Evolutionary conservation across 2,329 filamentous ascomycete species (phyloP).

Genomic region (Zymoseptoria crescenta): DNA sequence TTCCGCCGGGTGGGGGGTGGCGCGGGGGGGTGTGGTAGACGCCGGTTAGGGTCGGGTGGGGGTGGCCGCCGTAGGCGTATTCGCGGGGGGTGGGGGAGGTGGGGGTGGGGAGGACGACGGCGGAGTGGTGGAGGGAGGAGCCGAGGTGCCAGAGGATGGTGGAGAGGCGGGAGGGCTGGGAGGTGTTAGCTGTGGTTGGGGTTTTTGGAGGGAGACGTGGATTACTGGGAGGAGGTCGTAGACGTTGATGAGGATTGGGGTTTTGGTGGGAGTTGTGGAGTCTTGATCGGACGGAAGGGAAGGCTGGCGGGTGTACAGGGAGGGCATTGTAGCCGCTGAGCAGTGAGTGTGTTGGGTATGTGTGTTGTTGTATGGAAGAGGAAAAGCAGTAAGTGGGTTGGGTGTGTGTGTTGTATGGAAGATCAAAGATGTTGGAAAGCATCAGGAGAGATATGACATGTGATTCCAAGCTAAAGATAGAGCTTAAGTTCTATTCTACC

Average conservation of each 20-base stretch:
- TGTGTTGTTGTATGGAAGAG: no score
- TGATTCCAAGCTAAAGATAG: no score
- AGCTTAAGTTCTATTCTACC: no score
- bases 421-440: no score
- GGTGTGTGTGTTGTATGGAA: no score
- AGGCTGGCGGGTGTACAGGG: slow-evolving; percentile 8
- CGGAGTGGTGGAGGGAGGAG: slow-evolving; percentile 70
- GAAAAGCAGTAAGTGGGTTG: background rate
- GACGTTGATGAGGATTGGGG: slow-evolving; percentile 31
- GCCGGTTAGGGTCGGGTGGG: slow-evolving; percentile 60
- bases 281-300: slow-evolving; percentile 4
- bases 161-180: slow-evolving; percentile 64
- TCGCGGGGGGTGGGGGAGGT: slow-evolving; percentile 72
- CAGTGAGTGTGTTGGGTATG: background rate
- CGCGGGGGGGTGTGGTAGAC: slow-evolving; percentile 72
- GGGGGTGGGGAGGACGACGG: slow-evolving; percentile 70
- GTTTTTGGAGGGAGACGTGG: background rate
- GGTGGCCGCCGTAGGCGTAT: slow-evolving; percentile 80
- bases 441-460: no score
- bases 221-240: slow-evolving; percentile 32
- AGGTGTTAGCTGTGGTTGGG: slow-evolving; percentile 7
- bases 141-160: slow-evolving; percentile 70
- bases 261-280: slow-evolving; percentile 17
- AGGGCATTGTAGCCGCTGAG: background rate
- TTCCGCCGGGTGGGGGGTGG: slow-evolving; percentile 67